phyloP scores from a whole-genome alignment of 2,329 filamentous ascomycete genomes.

The Penicillium brevicompactum region DNA sequence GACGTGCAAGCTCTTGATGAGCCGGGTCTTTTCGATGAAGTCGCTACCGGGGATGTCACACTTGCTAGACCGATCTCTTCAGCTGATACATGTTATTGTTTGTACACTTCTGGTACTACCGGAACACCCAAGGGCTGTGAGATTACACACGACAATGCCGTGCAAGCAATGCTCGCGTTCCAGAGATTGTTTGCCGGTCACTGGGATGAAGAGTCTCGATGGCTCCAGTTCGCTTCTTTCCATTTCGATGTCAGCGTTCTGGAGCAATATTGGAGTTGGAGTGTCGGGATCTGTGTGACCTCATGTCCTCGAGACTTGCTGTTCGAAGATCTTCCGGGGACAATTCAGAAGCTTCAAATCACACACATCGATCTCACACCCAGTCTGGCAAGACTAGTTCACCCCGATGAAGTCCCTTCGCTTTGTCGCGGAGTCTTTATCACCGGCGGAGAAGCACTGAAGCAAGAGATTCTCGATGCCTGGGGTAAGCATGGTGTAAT shows the following conservation, averaged over 20 bases:
- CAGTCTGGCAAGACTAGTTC: slow-evolving; percentile 76
- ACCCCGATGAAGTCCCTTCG: slow-evolving; percentile 77
- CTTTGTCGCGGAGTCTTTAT: slow-evolving; percentile 86
- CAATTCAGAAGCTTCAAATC: slow-evolving; percentile 71
- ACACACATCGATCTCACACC: slow-evolving; percentile 93
- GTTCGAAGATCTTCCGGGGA: slow-evolving; percentile 75
- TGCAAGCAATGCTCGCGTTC: slow-evolving; percentile 88
- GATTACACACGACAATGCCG: slow-evolving; percentile 83
- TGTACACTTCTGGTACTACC: slow-evolving; percentile 87
- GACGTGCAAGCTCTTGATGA: slow-evolving; percentile 52
- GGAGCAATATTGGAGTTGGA: slow-evolving; percentile 96
- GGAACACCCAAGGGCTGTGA: slow-evolving; percentile 86
- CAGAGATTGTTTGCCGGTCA: slow-evolving; percentile 73
- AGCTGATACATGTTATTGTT: slow-evolving; percentile 72
- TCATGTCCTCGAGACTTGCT: slow-evolving; percentile 81
- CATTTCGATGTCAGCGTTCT: slow-evolving; percentile 94
- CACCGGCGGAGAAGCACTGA: slow-evolving; percentile 84
- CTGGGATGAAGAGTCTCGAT: slow-evolving; percentile 73
- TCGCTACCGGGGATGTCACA: slow-evolving; percentile 38
- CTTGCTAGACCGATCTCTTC: slow-evolving; percentile 43
- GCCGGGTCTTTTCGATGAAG: slow-evolving; percentile 33
- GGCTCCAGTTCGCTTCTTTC: slow-evolving; percentile 91
- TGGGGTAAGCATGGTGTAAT: slow-evolving; percentile 83
- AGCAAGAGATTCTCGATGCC: slow-evolving; percentile 81
- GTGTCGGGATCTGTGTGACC: slow-evolving; percentile 80